Evolutionary conservation across 2,329 filamentous ascomycete species (phyloP).

Genomic region (Stenocarpella maydis): DNA sequence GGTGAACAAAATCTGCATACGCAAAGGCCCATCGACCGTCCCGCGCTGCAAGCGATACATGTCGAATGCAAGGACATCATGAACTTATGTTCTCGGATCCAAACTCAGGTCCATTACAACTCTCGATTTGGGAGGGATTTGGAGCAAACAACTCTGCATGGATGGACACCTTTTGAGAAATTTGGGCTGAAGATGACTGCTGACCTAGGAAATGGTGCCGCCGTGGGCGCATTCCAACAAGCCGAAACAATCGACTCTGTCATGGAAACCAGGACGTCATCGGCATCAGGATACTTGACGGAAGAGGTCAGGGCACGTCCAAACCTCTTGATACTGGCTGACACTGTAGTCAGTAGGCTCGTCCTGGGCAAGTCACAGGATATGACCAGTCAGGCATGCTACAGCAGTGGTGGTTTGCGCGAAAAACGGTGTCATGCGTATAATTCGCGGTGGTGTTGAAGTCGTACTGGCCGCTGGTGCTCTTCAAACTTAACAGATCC

Average conservation of each 20-base stretch:
- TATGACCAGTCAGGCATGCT: slow-evolving; percentile 22
- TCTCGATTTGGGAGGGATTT: slow-evolving; percentile 48
- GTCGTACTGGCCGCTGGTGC: slow-evolving; percentile 47
- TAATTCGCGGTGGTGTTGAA: slow-evolving; percentile 29
- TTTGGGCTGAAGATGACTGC: slow-evolving; percentile 18
- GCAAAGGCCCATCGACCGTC: slow-evolving; percentile 40
- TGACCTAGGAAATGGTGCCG: slow-evolving; percentile 26
- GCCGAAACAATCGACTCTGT: slow-evolving; percentile 30
- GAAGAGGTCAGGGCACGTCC: slow-evolving; percentile 22
- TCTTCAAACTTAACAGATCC: slow-evolving; percentile 39
- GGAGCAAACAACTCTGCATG: slow-evolving; percentile 46
- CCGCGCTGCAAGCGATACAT: neutral
- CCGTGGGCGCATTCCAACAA: slow-evolving; percentile 29
- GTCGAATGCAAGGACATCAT: neutral
- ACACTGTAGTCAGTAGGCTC: slow-evolving; percentile 40
- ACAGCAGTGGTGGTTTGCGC: slow-evolving; percentile 38
- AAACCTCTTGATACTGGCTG: slow-evolving; percentile 36
- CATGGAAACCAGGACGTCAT: slow-evolving; percentile 30
- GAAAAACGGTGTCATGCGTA: slow-evolving; percentile 35
- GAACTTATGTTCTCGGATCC: slow-evolving; percentile 31
- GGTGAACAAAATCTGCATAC: too few relatives aligned
- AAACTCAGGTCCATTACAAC: slow-evolving; percentile 46
- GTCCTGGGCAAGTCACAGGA: slow-evolving; percentile 19
- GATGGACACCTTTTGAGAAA: slow-evolving; percentile 47
- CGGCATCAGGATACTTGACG: slow-evolving; percentile 32